Percentiles rank a stretch among this genome's conserved stretches.
phyloP scores from a whole-genome alignment of 2,329 filamentous ascomycete species.

The Cordyceps farinosa region DNA sequence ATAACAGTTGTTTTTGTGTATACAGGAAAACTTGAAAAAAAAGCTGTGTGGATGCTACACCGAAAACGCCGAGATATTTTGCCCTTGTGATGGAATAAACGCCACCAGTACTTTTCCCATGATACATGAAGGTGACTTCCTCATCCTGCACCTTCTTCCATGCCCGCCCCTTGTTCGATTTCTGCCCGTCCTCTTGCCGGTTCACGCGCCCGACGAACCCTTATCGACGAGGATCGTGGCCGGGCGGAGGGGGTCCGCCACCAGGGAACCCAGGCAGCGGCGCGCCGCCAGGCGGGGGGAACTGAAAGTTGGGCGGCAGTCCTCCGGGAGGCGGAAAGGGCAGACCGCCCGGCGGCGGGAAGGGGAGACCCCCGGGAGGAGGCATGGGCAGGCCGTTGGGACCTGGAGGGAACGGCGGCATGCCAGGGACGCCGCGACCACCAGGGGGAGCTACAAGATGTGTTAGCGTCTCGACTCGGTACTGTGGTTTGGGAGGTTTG shows the following conservation, averaged over 20 bases:
- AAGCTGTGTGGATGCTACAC: neutral
- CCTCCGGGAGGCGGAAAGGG: conserved; percentile 39
- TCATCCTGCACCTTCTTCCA: neutral
- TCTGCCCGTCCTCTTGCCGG: neutral
- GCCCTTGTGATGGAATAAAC: conserved; percentile 23
- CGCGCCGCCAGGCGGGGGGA: conserved; percentile 33
- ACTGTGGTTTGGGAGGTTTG: conserved; percentile 6
- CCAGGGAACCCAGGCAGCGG: conserved; percentile 24
- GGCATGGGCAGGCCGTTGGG: conserved; percentile 26
- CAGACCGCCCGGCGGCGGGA: conserved; percentile 39
- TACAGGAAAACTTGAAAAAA: neutral
- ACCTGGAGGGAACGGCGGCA: conserved; percentile 37
- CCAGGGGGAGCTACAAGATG: conserved; percentile 45
- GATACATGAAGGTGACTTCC: neutral
- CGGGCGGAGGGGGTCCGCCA: conserved; percentile 25
- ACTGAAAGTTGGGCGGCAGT: conserved; percentile 39
- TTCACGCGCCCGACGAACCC: neutral
- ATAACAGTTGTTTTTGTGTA: neutral
- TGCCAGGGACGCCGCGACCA: conserved; percentile 47
- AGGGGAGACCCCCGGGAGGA: conserved; percentile 30
- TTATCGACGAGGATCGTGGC: conserved; percentile 20
- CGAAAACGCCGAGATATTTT: neutral
- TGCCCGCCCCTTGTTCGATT: neutral
- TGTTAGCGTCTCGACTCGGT: neutral
- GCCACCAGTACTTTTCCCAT: conserved; percentile 22